Evolutionary conservation across 495 filamentous ascomycete species (phyloP), one percentile per base, ranked within the genome.

Genomic region (Xanthoparmelia taractica): DNA sequence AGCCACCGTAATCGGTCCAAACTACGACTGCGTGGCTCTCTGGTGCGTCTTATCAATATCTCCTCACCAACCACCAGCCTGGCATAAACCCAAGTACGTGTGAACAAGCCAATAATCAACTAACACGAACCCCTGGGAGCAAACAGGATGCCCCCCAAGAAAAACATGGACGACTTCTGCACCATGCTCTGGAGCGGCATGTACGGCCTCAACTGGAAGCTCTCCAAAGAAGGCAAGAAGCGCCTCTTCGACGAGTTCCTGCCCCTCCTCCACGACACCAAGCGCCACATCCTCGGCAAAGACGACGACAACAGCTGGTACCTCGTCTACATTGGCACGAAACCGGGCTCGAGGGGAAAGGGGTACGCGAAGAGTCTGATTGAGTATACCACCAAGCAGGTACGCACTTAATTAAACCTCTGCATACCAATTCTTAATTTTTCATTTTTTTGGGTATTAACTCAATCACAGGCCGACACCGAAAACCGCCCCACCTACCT

Each of bases 191-290:
- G 87, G 63, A 84, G 79, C 67, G 88, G 89, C 60, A 80, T 89
- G 77, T 90, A 87, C 85, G 80, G 82, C 73, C 91, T 85, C 77
- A 81, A 85, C 70, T 83, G 90, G 63, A 65, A 65, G 18, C 58
- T 70, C 11, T 84, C 85, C 23, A 67, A 76, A 29, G 88, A 92
- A 75, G 88, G 87, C 61, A 81, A 77, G 68, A 78, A 75, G 66
- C 85, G 89, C 64, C 90, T 88, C 79, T 90, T 87, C 75, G 74
- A 77, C 58, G 89, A 93, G 73, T 88, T 93, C 72, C 69, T 91
- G 38, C 88, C 89, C 57, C 76, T 90, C 31, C 80, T 93, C 61
- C 86, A 91, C 75, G 75, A 87, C 63, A 85, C 86, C 69, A 92
- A 91, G 75, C 75, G 76, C 55, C 77, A 80, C 59, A 75, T 85